These are phyloP conservation scores for Calycina herbarum DNA, from an alignment of 2,329 filamentous ascomycete species.

Conservation along the genomic window DNA sequence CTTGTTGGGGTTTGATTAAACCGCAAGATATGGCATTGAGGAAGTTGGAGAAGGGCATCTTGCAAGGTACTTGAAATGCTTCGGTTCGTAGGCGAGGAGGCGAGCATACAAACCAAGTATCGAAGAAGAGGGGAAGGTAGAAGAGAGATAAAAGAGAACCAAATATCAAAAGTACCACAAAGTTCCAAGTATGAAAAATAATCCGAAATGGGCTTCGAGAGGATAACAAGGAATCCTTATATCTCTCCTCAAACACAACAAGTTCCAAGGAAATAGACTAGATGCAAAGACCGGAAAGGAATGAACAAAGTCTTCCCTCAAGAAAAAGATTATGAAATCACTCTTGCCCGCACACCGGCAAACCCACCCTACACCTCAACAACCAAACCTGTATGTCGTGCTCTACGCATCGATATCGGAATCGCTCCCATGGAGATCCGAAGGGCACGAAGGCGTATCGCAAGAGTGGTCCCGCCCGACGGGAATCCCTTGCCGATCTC, in stretches of 20 bases:
- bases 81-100: neutral
- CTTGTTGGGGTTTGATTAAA: neutral
- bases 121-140: neutral
- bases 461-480: neutral
- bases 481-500: neutral
- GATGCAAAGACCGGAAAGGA: neutral
- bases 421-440: neutral
- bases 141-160: neutral
- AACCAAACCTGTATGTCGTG: neutral
- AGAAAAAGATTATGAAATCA: neutral
- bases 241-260: neutral
- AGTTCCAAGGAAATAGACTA: neutral
- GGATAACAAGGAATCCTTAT: neutral
- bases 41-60: neutral
- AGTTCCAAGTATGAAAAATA: neutral
- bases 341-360: neutral
- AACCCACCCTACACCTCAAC: neutral
- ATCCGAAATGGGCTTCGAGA: neutral
- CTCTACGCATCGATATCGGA: constrained; percentile 4
- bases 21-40: neutral
- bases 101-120: neutral
- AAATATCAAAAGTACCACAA: neutral
- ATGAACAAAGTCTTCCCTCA: neutral
- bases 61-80: no score
- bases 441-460: neutral